Evolutionary conservation across 345 rosid genomes (phyloP), one percentile per base, ranked within the genome.

Genomic region (Psidium guajava): DNA sequence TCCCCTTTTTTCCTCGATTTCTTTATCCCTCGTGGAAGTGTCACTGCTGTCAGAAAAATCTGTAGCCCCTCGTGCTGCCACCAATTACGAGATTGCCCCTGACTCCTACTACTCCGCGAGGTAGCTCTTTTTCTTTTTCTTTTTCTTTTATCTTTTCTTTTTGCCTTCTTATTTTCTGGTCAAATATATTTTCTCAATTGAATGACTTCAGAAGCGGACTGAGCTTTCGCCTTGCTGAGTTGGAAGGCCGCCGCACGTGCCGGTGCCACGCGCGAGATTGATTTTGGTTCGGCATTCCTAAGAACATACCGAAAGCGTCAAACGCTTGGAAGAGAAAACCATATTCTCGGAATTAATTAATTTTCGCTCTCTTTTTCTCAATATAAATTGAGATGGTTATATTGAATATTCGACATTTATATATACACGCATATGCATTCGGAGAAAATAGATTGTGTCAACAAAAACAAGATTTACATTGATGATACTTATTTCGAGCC

Each of bases 361-460:
- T 61, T 61, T 15, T 28, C 42, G 14, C 21, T 0, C 40, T 14
- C 7, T 16, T 13, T 12, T 12, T 52, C 18, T 52, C 20, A 52
- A 52, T 52, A 13, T 52, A 52, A 59, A n/a, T 59, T n/a, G 18
- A 59, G 14, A 27, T 59, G 73, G 36, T 27, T 27, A 7, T 14
- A 28, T 61, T 1, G 74, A 28, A 59, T 27, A 59, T 59, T 6
- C 9, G 0, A n/a, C 18, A 59, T 15, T 7, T 64, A 15, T 36
- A 3, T 36, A 18, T 36, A 36, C 3, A 36, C 3, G 3, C 3
- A 15, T 36, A 3, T 36, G 8, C 12, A 1, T 9, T 36, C 1
- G 0, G 3, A 69, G 6, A 32, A 69, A 69, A 8, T 4, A 32
- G 6, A 7, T 64, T 1, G 0, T 0, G 6, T 64, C 3, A 0